Evolutionary conservation across 768 basidiomycete genomes (phyloP).

Genomic region (Royoungia palumana): DNA sequence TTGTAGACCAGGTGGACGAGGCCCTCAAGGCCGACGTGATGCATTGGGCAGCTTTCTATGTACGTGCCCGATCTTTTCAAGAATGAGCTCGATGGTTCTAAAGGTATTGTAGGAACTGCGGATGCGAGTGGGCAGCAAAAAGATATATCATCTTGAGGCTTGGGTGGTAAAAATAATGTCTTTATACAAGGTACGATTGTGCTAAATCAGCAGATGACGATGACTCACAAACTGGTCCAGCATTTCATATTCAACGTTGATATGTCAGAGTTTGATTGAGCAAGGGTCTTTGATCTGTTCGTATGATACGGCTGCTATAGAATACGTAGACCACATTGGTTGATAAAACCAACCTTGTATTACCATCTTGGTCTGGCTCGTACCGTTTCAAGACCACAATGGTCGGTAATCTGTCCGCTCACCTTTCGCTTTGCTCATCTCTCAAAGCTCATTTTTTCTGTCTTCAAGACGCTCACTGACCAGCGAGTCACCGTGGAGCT

Average conservation of each 20-base stretch:
- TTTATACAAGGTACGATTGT: conserved; percentile 63
- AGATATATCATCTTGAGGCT: conserved; percentile 96
- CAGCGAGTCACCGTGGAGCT: conserved; percentile 96
- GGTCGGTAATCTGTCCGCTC: conserved; percentile 19
- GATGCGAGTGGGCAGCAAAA: conserved; percentile 90
- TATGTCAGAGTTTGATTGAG: conserved; percentile 35
- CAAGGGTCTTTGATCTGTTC: too few species aligned
- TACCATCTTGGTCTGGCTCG: too few species aligned
- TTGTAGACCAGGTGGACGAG: conserved; percentile 88
- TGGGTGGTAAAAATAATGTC: conserved; percentile 98
- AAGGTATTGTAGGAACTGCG: conserved; percentile 69
- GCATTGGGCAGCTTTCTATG: conserved; percentile 98
- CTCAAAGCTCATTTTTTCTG: conserved; percentile 82
- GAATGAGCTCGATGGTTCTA: neutral
- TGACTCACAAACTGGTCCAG: conserved; percentile 11
- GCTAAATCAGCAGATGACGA: neutral
- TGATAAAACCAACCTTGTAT: too few species aligned
- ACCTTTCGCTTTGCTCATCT: conserved; percentile 6
- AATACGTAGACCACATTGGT: too few species aligned
- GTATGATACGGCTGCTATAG: too few species aligned
- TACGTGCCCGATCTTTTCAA: conserved; percentile 36
- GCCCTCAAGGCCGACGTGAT: conserved; percentile 87
- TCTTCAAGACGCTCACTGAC: conserved; percentile 98
- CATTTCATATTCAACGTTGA: conserved; percentile 33
- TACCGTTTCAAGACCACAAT: conserved; percentile 12